Conservation (phyloP, 352 stramenopile genomes). For the Globisporangium megalacanthum region DNA sequence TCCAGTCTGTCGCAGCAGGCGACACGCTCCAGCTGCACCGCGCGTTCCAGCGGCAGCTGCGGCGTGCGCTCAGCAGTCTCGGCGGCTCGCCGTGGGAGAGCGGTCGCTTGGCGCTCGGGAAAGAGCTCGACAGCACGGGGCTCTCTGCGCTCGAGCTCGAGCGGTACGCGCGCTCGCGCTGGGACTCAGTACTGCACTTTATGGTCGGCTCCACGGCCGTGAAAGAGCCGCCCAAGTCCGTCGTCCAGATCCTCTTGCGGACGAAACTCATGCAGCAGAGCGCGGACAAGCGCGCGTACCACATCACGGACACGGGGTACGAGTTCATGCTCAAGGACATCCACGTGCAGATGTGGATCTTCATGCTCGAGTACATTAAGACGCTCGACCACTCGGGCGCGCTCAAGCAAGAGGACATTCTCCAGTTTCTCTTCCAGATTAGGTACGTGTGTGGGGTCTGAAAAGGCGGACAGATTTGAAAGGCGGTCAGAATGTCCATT, state of each 20-base stretch:
- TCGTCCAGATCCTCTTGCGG: slow-evolving; percentile 69
- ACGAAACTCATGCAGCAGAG: slow-evolving; percentile 69
- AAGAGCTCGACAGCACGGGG: slow-evolving; percentile 35
- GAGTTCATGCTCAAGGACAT: slow-evolving; percentile 92
- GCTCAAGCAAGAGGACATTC: slow-evolving; percentile 78
- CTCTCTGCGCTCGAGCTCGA: slow-evolving; percentile 53
- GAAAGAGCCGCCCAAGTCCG: slow-evolving; percentile 52
- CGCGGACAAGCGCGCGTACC: slow-evolving; percentile 49
- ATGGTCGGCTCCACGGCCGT: slow-evolving; percentile 71
- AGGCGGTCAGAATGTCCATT: not conserved
- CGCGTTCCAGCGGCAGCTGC: slow-evolving; percentile 59
- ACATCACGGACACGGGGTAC: slow-evolving; percentile 87
- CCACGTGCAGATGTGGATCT: slow-evolving; percentile 90
- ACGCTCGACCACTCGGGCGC: slow-evolving; percentile 70
- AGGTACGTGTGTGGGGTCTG: slow-evolving; percentile 26
- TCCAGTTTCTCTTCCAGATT: slow-evolving; percentile 89
- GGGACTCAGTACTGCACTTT: slow-evolving; percentile 71
- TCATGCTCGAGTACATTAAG: slow-evolving; percentile 88
- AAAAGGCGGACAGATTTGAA: no score
- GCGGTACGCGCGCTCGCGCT: slow-evolving; percentile 49
- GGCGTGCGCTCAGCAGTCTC: slow-evolving; percentile 60
- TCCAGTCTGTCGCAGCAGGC: slow-evolving; percentile 27
- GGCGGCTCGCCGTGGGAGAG: slow-evolving; percentile 73
- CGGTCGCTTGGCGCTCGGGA: slow-evolving; percentile 33
- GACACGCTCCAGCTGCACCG: slow-evolving; percentile 26